These are phyloP conservation scores for Saturnispora quitensis DNA, from an alignment of 805 yeast species.

Conservation along the genomic window DNA sequence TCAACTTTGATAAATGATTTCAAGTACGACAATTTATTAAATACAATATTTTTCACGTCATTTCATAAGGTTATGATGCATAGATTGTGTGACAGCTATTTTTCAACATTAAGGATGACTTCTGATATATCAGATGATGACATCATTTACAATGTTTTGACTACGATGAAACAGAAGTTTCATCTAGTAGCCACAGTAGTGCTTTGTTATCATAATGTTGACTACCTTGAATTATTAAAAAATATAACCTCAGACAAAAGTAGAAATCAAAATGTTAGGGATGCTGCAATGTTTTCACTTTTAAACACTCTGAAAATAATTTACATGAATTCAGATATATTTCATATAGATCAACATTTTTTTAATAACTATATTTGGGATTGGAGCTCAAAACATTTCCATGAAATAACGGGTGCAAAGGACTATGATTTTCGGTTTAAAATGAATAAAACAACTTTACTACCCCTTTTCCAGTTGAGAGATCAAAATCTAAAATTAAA, in stretches of 20 bases:
- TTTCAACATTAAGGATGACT: neutral
- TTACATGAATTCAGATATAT: slow-evolving; percentile 8
- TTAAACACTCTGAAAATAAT: slow-evolving; percentile 4
- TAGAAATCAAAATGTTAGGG: neutral
- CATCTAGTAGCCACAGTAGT: neutral
- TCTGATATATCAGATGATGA: neutral
- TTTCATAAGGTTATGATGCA: slow-evolving; percentile 5
- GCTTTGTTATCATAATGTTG: neutral
- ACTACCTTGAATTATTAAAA: neutral
- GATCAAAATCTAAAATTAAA: slow-evolving; percentile 26
- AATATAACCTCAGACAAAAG: neutral
- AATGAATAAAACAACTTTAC: slow-evolving; percentile 16
- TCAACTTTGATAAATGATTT: slow-evolving; percentile 16
- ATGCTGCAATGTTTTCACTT: slow-evolving; percentile 8
- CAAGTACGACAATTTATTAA: slow-evolving; percentile 8
- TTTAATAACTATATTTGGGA: neutral
- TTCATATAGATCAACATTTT: neutral
- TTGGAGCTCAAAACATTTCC: neutral
- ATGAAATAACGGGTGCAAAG: slow-evolving; percentile 17
- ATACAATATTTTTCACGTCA: slow-evolving; percentile 10
- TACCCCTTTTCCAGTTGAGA: slow-evolving; percentile 23
- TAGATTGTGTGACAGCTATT: neutral
- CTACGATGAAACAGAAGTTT: neutral
- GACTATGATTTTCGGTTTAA: slow-evolving; percentile 9
- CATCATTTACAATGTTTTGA: neutral